Percentiles rank a stretch among this genome's conserved stretches.
Conservation (phyloP, 768 basidiomycete species). For the Glaciozyma martinii region DNA sequence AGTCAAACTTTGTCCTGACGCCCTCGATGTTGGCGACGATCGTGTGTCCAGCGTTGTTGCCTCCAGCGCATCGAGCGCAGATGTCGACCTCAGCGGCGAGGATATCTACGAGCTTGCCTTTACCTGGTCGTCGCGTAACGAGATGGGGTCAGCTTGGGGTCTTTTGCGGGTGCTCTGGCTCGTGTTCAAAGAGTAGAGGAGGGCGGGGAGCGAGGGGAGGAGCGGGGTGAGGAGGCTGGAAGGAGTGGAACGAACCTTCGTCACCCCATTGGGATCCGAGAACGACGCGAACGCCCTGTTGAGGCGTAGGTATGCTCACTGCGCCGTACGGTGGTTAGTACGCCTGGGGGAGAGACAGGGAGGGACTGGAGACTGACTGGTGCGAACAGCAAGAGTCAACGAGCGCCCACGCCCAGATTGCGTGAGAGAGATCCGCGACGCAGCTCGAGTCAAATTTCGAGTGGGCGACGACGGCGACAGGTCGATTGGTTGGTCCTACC, state of each 20-base stretch:
- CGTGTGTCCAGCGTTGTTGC: constrained; percentile 98
- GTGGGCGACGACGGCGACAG: no score
- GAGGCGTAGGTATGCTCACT: no score
- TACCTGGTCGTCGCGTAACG: constrained; percentile 5
- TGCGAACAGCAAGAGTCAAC: no score
- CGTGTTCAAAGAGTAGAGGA: background rate
- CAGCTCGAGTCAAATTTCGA: no score
- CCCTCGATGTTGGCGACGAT: constrained; percentile 71
- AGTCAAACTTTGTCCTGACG: constrained; percentile 73
- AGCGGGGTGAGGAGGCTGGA: background rate
- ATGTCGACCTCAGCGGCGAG: constrained; percentile 79
- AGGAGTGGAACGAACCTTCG: constrained; percentile 58
- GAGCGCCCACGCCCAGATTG: no score
- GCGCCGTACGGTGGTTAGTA: no score
- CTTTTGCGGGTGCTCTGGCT: background rate
- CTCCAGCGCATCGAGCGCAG: constrained; percentile 93
- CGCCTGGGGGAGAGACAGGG: no score
- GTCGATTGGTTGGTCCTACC: no score
- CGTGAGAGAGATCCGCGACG: no score
- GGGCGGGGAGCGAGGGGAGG: background rate
- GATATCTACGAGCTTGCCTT: constrained; percentile 92
- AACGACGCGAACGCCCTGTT: constrained; percentile 46
- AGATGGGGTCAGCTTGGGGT: background rate
- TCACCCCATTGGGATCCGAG: constrained; percentile 88
- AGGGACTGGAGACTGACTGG: no score